Evolutionary conservation across 148 eudicot species (phyloP).

Genomic region (Heliamphora exappendiculata): DNA sequence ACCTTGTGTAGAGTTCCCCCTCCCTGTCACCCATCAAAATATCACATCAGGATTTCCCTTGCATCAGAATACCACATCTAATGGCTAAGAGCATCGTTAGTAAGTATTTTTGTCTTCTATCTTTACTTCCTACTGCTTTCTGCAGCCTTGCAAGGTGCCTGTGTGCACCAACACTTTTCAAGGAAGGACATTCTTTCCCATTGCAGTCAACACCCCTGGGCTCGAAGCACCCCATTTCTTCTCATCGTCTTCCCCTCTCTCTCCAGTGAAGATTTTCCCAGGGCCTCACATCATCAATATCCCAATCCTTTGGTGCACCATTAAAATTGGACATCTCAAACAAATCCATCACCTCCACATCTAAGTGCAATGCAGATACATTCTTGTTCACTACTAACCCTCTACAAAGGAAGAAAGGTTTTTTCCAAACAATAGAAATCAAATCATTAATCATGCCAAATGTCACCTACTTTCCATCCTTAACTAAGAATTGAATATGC

Average conservation of each 20-base stretch:
- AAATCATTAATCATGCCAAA: not conserved
- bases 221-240: not conserved
- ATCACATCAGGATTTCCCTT: too few relatives aligned
- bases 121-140: not conserved
- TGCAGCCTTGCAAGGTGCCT: constrained; percentile 1
- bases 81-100: not conserved
- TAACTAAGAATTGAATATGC: not conserved
- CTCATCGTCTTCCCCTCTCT: not conserved
- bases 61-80: not conserved
- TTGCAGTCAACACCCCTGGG: not conserved
- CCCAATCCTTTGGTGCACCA: not conserved
- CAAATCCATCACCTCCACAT: not conserved
- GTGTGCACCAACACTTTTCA: not conserved
- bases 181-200: not conserved
- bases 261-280: not conserved
- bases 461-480: not conserved
- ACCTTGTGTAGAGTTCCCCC: too few relatives aligned
- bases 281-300: not conserved
- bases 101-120: not conserved
- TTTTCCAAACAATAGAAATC: too few relatives aligned
- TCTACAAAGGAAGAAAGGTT: not conserved
- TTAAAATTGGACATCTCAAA: not conserved
- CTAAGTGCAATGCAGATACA: not conserved
- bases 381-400: not conserved
- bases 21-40: too few relatives aligned